Evolutionary conservation across 163 green algal species (phyloP), one percentile per base, ranked within the genome.

Genomic region (Scenedesmus sp.): DNA sequence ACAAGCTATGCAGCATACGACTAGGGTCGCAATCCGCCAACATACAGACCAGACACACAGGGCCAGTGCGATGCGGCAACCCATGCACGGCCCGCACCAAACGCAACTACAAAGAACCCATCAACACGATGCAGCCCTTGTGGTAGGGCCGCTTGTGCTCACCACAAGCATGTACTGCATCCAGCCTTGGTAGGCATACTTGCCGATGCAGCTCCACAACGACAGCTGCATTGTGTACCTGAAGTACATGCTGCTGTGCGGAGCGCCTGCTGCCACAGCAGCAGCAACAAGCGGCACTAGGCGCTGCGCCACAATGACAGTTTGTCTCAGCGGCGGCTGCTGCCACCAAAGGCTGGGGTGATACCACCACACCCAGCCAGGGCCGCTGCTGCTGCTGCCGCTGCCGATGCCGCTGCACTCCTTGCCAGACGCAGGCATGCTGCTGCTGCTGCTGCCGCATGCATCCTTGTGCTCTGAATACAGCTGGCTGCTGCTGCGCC

Each of bases 171-270:
- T 68, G 44, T 85, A 85, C 37, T 51, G 44, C 43, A 68, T 35
- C 80, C 80, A 85, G 24, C 80, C 80, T 18, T 70, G 43, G 35
- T 85, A 85, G 35, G 46, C 46, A 65, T 85, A 85, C 26, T 85
- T 68, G 44, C 80, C 80, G 22, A 85, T 40, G 33, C 15, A 46
- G 26, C 80, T 85, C 59, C 59, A 72, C 59, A n/a, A 24, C 22
- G 22, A 35, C 59, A 72, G 22, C 59, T 10, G 59, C 59, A 72
- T n/a, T 9, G 59, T 72, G 26, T 20, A 70, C 30, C 26, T 44
- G 30, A 35, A 70, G 44, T 70, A 85, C 43, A 37, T 5, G 13
- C 20, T 26, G 35, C 10, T 53, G 80, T 43, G 40, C 9, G 56
- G 44, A 10, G 59, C 43, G 6, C 80, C 44, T 24, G 59, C 80